Base-by-base conservation (phyloP, 2,329 filamentous ascomycete genomes). In the Elsinoe ampelina region DNA sequence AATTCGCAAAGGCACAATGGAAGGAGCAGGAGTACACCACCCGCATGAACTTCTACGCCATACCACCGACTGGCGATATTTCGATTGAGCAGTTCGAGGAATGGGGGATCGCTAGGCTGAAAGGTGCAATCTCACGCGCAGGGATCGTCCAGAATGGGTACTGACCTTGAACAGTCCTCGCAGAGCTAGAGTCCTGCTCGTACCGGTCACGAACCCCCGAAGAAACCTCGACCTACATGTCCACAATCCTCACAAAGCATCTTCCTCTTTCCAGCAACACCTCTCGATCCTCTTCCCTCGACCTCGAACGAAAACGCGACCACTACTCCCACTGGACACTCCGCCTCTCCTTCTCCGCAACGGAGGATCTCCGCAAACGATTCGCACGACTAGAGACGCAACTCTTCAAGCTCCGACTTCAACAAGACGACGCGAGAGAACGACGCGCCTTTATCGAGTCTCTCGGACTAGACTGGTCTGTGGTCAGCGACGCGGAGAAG, bases 241-340 rank as follows among this genome's bases (percentile, higher is more conserved):
- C 84, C 67, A 85, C 88, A 6, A 80, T 96, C 43, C 80, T 97
- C 52, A 83, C 91, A 59, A 96, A 96, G 73, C 87, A 89, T 71
- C 79, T 96, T 3, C 87, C 87, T 0, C 82, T 96, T 15, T 83
- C 85, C 60, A 80, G 86, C 42, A 92, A 90, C 66, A 85, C 82
- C 57, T 87, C 87, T 1, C 73, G 76, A 19, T 74, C 75, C 12
- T 71, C 72, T 10, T 75, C 76, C 30, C 73, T 92, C 12, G 78
- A 81, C 20, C 73, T 81, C 34, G 89, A 98, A 73, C 81, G 92
- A 26, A 87, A 92, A 70, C 95, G 93, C 69, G 93, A 98, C 65
- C 93, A 98, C 72, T 98, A 97, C 73, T 93, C 88, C 57, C 93
- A 98, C 71, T 98, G 96, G 70, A 98, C 97, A 60, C 80, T 98